These are phyloP conservation scores for Fibroporia radiculosa DNA, from an alignment of 768 basidiomycete species.

Conservation along the genomic window DNA sequence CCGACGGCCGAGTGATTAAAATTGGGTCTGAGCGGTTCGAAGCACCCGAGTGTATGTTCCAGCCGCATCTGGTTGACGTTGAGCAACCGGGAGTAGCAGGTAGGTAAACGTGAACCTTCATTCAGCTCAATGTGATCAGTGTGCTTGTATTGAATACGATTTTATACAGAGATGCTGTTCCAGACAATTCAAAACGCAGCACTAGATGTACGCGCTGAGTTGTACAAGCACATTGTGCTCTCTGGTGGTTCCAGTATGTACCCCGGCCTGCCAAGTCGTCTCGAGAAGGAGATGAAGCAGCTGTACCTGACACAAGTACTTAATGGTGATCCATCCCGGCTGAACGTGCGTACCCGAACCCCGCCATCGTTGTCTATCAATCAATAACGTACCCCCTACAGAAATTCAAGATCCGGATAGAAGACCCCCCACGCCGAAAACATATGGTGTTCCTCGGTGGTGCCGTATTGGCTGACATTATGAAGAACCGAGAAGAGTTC, in stretches of 20 bases:
- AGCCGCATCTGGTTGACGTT: conserved; percentile 93
- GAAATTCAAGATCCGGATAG: conserved; percentile 99
- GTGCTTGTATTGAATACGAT: too few species aligned
- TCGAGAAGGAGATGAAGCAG: conserved; percentile 99
- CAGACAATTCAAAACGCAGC: conserved; percentile 90
- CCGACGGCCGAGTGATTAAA: conserved; percentile 94
- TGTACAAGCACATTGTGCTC: conserved; percentile 97
- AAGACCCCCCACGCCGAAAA: conserved; percentile 96
- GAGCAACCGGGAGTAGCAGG: conserved; percentile 97
- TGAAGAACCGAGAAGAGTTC: conserved; percentile 91
- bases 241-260: conserved; percentile 99
- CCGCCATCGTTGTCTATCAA: background rate
- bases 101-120: conserved; percentile 22
- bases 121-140: too few species aligned
- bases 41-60: conserved; percentile 99
- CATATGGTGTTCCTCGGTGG: conserved; percentile 99
- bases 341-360: conserved; percentile 59
- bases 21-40: conserved; percentile 98
- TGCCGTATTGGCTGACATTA: conserved; percentile 97
- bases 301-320: conserved; percentile 92
- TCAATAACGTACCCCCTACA: conserved; percentile 23
- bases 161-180: conserved; percentile 80
- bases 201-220: conserved; percentile 79
- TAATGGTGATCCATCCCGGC: conserved; percentile 68
- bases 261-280: conserved; percentile 89